Base-by-base conservation (phyloP, 225 moss, liverwort and hornwort genomes). In the Bryoerythrophyllum caledonicum region DNA sequence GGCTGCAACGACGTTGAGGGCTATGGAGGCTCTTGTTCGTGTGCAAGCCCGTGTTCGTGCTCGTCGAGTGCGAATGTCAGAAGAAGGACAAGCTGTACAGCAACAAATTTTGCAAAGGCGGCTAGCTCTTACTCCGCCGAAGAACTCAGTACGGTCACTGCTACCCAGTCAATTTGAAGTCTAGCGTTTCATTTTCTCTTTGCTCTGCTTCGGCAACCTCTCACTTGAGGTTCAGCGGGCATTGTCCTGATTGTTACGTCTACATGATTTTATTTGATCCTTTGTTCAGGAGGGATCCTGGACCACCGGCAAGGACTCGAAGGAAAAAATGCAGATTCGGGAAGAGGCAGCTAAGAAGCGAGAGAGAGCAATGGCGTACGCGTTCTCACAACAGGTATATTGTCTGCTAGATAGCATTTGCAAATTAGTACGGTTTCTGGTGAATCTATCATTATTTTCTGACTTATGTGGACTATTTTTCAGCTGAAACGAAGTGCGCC, bases 351-450 rank as follows among this genome's bases (percentile, higher is more conserved):
- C 91, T 51, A 87, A 64, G 59, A 96, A 90, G 86, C 91, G 93
- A 19, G 96, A 96, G 81, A 84, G 96, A 85, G 96, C 96, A 56
- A 90, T 96, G 91, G 90, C 93, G 5, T 96, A 96, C 49, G 93
- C 96, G 44, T 96, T 93, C 74, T 96, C 96, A 52, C 96, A 96
- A 74, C 96, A 96, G 90, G 93, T 96, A 60, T 55, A 61, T 41
- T 21, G 16, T 55, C 77, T 49, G 51, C 17, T 72, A 37, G 17
- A 60, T 19, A 27, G 30, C 19, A 51, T 9, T 44, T 48, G 23
- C 30, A 14, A 58, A 51, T 52, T 63, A 17, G 32, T 21, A 23
- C 32, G 62, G 48, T 56, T 63, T 2, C 51, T 71, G 40, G 71
- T 21, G 48, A 38, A 43, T 52, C 61, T 60, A 26, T 32, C 10